Base-by-base conservation (phyloP, 352 stramenopile genomes). In the Globisporangium middletonii region DNA sequence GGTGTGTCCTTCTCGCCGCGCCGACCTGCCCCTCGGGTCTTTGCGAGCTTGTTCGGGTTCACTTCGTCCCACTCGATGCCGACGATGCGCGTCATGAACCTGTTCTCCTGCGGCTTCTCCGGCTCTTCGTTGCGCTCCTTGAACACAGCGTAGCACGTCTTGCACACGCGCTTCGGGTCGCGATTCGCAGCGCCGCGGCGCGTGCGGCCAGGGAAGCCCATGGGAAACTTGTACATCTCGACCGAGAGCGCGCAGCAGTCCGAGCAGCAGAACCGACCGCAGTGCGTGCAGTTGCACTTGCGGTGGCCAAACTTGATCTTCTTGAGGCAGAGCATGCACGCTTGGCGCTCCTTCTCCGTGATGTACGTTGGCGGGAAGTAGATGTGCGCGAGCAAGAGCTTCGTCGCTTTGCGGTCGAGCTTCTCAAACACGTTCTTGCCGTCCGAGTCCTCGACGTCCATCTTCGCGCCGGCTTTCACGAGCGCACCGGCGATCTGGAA, bases 351-450 rank as follows among this genome's bases (percentile, higher is more conserved):
- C 61, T 94, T 94, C 60, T 86, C 79, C 37, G 79, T 90, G 57
- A 94, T 94, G 68, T 89, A 86, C 51, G 84, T 94, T 26, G 84
- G 84, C 19, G 84, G 84, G 68, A 89, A 94, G 72, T 94, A 90
- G 55, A 94, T 89, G 64, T 94, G 84, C 50, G 74, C 78, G 48
- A 94, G 71, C 33, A 94, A 60, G 57, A 81, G 77, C 27, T 81
- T 82, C 28, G 86, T 64, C 53, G 81, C 81, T 60, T 85, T 81
- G 42, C 82, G 83, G 65, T 82, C 69, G 28, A 92, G 59, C 55
- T 94, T 94, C 55, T 94, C 84, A 62, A 92, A 94, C 47, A 94
- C 75, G 55, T 82, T 94, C 59, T 84, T 82, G 33, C 84, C 84
- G 26, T 94, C 84, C 8, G 76, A 75, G 59, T 94, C 84, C 57